phyloP scores from a whole-genome alignment of 2,329 filamentous ascomycete genomes.

The Juglanconis oblonga region DNA sequence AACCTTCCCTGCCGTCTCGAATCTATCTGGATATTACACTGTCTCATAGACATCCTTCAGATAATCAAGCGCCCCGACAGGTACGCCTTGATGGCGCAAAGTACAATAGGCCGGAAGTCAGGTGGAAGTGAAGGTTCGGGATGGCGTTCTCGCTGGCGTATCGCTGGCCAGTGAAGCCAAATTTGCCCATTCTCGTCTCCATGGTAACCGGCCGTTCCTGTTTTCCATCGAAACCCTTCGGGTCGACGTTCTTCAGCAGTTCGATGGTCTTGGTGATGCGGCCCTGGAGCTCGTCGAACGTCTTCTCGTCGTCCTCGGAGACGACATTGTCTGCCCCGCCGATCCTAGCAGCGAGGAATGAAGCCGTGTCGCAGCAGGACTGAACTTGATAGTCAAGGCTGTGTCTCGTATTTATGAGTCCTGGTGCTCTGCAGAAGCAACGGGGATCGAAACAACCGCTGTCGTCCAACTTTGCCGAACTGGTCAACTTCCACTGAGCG shows the following conservation, averaged over 20 bases:
- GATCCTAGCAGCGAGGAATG: slow-evolving; percentile 20
- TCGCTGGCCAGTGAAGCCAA: slow-evolving; percentile 15
- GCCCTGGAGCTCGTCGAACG: slow-evolving; percentile 45
- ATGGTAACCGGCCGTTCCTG: slow-evolving; percentile 38
- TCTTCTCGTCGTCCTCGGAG: slow-evolving; percentile 27
- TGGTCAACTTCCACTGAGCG: not conserved
- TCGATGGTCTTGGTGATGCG: slow-evolving; percentile 45
- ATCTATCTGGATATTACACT: not conserved
- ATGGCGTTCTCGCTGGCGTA: slow-evolving; percentile 43
- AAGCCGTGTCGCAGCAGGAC: slow-evolving; percentile 21
- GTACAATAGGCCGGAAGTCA: slow-evolving; percentile 49
- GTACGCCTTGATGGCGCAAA: slow-evolving; percentile 49
- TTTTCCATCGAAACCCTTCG: slow-evolving; percentile 38
- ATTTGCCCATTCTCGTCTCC: slow-evolving; percentile 23
- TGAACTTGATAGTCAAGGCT: slow-evolving; percentile 23
- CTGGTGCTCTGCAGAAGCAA: not conserved
- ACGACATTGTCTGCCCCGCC: slow-evolving; percentile 11
- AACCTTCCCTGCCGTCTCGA: not conserved
- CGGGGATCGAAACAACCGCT: not conserved
- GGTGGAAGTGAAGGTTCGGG: slow-evolving; percentile 57
- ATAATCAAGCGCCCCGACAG: slow-evolving; percentile 51
- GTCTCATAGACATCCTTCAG: slow-evolving; percentile 26
- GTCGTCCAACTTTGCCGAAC: not conserved
- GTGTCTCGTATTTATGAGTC: not conserved
- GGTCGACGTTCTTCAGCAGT: slow-evolving; percentile 41